Base-by-base conservation (phyloP, 345 rosid genomes). In the Litchi chinensis region DNA sequence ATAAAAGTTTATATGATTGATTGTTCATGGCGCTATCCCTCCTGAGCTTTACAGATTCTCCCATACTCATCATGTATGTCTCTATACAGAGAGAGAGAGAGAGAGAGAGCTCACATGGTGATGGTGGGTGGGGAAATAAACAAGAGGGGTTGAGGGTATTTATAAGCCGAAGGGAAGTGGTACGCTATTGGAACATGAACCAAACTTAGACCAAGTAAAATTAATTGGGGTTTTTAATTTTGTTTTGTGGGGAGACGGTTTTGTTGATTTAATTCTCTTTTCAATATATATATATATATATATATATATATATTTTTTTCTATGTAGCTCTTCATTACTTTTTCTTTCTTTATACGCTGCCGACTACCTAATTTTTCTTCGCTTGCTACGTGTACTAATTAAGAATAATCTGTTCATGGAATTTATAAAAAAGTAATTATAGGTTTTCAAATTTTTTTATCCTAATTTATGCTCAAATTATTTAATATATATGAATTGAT, bases 11-110 rank as follows among this genome's bases (percentile, higher is more conserved):
- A 32, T 32, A 2, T 32, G 37, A 32, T 32, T 48, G 22, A 21
- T 0, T 26, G 59, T 28, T 32, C 76, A 22, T 68, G 93, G 93
- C 93, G 92, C 93, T 90, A 90, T 90, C 93, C 92, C 92, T 90
- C 93, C 93, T 90, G 93, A 90, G 93, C 92, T 90, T 90, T 70
- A 87, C 83, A 78, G 93, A 82, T 79, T 83, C 87, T 83, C 79
- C 85, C 80, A 50, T 70, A 80, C 88, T 82, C 65, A 19, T 50
- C 56, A 13, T 13, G 56, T 50, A 12, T 50, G 56, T 50, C 10
- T 46, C 3, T 2, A 46, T 10, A 46, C 15, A 46, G 2, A 8
- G 56, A 50, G 56, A 50, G 56, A 50, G 56, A 50, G 18, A 21
- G 64, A 8, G 26, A n/a, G 28, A 26, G 28, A 41, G 48, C 77